Base-by-base conservation (phyloP, 495 filamentous ascomycete genomes). In the Penicillium lividum region DNA sequence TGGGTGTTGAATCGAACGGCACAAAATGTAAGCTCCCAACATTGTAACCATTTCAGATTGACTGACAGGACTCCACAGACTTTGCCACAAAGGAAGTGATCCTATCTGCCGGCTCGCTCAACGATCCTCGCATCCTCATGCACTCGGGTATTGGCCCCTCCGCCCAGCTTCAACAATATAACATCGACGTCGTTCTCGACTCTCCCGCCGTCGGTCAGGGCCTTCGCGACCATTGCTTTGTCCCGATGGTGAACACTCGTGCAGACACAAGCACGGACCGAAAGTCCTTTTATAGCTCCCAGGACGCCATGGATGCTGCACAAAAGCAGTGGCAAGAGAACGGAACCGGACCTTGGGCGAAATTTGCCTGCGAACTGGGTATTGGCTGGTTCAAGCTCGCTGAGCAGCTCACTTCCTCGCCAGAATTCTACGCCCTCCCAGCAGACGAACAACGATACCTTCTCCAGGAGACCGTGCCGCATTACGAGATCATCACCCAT, bases 371-470 rank as follows among this genome's bases (percentile, higher is more conserved):
- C 65, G 67, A 75, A 59, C 29, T 76, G 25, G 74, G 68, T 9
- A 77, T 83, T 27, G 81, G 79, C 4, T 86, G 74, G 73, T 77
- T 84, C 67, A 85, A 84, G 64, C 65, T 74, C 15, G 30, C 60
- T 16, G 68, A 75, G 30, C 54, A 62, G 30, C 60, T 84, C 4
- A 51, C 59, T 6, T 46, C 59, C 0, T 73, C 70, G 1, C 52
- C 66, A 4, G 78, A 79, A 61, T 81, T 80, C 65, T 54, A 70
- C 30, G 71, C 63, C 11, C 71, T 82, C 5, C 75, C 77, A 0
- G 58, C 53, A 13, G 44, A 64, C 3, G 70, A 72, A 51, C 72
- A 80, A 61, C 42, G 54, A 3, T 69, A 72, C 50, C 65, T 81
- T 3, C 63, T 65, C 11, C 56, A 61, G 28, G 68, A 73, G 7